Percentiles rank a stretch among this genome's conserved stretches.
Conservation (phyloP, 345 rosid genomes). For the Rhizophora mangle region DNA sequence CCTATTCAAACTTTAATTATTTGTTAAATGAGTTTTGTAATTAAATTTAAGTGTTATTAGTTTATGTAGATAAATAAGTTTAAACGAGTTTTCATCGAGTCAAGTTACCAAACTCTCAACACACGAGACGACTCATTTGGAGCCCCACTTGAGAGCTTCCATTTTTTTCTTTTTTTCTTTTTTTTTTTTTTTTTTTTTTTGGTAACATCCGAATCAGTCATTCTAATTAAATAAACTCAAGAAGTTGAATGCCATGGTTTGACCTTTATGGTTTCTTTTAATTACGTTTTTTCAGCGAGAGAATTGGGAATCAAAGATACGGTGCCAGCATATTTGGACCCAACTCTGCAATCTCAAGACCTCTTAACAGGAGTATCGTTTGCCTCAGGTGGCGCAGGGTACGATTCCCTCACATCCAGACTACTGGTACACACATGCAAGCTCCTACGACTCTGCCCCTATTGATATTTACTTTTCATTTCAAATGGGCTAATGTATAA, state of each 20-base stretch:
- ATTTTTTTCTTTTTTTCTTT: too few species aligned
- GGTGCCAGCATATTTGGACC: slow-evolving; percentile 58
- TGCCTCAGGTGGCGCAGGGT: slow-evolving; percentile 71
- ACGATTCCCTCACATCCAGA: slow-evolving; percentile 44
- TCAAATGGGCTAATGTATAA: not conserved
- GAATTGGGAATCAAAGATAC: slow-evolving; percentile 50
- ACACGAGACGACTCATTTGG: too few species aligned
- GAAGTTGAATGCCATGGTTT: not conserved
- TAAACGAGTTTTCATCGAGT: too few species aligned
- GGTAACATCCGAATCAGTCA: not conserved
- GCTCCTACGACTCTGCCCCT: too few species aligned
- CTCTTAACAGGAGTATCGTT: slow-evolving; percentile 64
- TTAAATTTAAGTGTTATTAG: too few species aligned
- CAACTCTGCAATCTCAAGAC: slow-evolving; percentile 36
- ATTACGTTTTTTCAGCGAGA: slow-evolving; percentile 34
- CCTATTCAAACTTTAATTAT: too few species aligned
- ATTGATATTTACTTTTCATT: not conserved
- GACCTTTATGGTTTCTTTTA: not conserved
- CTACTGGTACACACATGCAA: slow-evolving; percentile 21
- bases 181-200: too few species aligned
- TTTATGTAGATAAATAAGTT: too few species aligned
- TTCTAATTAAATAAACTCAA: not conserved
- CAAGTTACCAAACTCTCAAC: too few species aligned
- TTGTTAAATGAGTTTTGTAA: too few species aligned
- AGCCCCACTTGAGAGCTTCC: too few species aligned